phyloP scores from a whole-genome alignment of 169 alveolate species.

The Eimeria maxima region DNA sequence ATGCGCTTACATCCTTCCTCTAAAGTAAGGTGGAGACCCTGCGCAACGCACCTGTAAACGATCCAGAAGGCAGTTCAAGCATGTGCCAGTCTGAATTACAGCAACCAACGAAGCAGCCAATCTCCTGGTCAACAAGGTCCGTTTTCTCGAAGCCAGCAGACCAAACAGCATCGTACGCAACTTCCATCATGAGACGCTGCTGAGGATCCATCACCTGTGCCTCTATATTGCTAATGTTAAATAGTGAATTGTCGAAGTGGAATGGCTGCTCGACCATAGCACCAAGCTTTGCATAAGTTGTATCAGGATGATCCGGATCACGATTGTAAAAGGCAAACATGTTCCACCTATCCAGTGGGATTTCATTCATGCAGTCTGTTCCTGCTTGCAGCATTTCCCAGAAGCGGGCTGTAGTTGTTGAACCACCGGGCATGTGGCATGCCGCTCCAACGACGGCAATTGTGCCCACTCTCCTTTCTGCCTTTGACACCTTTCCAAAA shows the following conservation, averaged over 20 bases:
- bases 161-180: constrained; percentile 46
- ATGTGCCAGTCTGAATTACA: constrained; percentile 87
- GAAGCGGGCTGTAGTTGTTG: constrained; percentile 72
- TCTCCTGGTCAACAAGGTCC: neutral
- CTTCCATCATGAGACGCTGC: constrained; percentile 87
- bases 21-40: neutral
- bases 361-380: constrained; percentile 72
- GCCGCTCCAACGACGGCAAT: constrained; percentile 85
- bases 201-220: constrained; percentile 87
- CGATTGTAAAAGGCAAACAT: constrained; percentile 73
- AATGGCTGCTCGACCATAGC: constrained; percentile 85
- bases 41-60: constrained; percentile 74
- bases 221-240: constrained; percentile 82
- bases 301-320: constrained; percentile 68
- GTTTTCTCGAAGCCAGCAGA: too few species aligned
- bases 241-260: constrained; percentile 84
- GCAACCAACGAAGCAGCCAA: constrained; percentile 88
- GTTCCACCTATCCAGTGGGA: constrained; percentile 79
- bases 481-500: constrained; percentile 17
- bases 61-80: constrained; percentile 79
- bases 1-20: neutral
- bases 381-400: constrained; percentile 78
- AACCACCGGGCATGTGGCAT: constrained; percentile 86
- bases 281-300: constrained; percentile 80
- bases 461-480: constrained; percentile 72